Percentiles rank a stretch among this genome's conserved stretches.
phyloP scores from a whole-genome alignment of 2,329 filamentous ascomycete species.

The Aspergillus costaricaensis region DNA sequence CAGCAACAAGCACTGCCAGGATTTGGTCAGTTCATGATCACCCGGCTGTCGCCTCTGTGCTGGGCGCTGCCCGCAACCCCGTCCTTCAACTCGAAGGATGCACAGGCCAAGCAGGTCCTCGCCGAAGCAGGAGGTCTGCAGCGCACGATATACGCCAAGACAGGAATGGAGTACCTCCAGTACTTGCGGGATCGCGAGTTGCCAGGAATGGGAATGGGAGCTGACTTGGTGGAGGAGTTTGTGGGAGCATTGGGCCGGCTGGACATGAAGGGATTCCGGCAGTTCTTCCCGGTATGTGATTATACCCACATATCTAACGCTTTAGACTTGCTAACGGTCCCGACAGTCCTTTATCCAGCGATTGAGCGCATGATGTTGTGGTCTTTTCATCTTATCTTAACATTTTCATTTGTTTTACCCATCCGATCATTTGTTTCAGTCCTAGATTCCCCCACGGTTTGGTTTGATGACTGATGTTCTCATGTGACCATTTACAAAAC shows the following conservation, averaged over 20 bases:
- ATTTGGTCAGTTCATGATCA: conserved; percentile 88
- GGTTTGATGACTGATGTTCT: conserved; percentile 30
- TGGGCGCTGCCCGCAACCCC: conserved; percentile 84
- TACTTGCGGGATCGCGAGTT: conserved; percentile 50
- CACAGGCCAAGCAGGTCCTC: conserved; percentile 83
- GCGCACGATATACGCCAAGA: conserved; percentile 87
- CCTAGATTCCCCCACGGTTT: conserved; percentile 33
- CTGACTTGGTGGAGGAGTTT: conserved; percentile 50
- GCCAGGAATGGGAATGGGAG: conserved; percentile 51
- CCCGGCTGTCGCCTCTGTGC: conserved; percentile 81
- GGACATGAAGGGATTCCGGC: conserved; percentile 50
- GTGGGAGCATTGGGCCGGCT: conserved; percentile 46
- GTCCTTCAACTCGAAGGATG: conserved; percentile 80
- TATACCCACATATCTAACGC: not conserved
- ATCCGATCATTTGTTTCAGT: conserved; percentile 12
- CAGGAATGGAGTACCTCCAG: conserved; percentile 74
- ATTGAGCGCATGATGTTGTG: conserved; percentile 42
- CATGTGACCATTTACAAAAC: conserved; percentile 17
- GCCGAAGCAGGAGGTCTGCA: conserved; percentile 85
- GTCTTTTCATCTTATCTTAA: conserved; percentile 14
- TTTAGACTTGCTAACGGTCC: conserved; percentile 7
- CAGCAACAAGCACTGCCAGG: conserved; percentile 66
- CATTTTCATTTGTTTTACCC: conserved; percentile 11
- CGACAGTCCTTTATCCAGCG: conserved; percentile 47
- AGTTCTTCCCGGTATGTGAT: conserved; percentile 48